These are phyloP conservation scores for Rhododendron simsii DNA, from an alignment of 148 eudicot genomes.

Conservation along the genomic window DNA sequence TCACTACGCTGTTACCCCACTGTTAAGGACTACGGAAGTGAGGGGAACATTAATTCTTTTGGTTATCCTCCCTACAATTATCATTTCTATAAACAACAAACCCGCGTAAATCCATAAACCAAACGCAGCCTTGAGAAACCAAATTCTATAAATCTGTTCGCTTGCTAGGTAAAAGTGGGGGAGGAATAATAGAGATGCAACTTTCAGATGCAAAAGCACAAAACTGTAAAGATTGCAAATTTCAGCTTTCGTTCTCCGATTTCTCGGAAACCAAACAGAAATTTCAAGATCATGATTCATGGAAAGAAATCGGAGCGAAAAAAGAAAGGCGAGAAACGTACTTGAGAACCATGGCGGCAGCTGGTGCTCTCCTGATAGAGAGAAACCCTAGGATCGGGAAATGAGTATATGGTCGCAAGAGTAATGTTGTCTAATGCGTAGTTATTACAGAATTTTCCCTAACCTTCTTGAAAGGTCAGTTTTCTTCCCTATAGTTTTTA, in stretches of 20 bases:
- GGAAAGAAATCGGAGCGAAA: background rate
- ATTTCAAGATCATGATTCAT: background rate
- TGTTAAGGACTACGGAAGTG: background rate
- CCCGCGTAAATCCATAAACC: background rate
- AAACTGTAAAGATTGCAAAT: background rate
- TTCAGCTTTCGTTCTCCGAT: background rate
- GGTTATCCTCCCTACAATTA: background rate
- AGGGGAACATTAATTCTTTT: background rate
- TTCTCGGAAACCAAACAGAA: background rate
- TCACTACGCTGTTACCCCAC: background rate
- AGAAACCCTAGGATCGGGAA: background rate
- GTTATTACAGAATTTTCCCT: background rate
- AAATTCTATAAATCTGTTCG: background rate
- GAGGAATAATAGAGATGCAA: background rate
- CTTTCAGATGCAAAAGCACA: background rate
- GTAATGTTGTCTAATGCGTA: background rate
- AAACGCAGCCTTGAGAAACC: background rate
- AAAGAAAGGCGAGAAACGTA: background rate
- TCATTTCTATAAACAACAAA: background rate
- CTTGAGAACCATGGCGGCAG: constrained; percentile 29
- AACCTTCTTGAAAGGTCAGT: background rate
- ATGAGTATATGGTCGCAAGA: background rate
- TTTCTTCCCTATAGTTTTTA: background rate
- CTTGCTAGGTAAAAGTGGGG: background rate
- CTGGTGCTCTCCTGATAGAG: background rate